Conservation (phyloP, 192 early-diverging fungal genomes). For the Entophlyctis luteolus region DNA sequence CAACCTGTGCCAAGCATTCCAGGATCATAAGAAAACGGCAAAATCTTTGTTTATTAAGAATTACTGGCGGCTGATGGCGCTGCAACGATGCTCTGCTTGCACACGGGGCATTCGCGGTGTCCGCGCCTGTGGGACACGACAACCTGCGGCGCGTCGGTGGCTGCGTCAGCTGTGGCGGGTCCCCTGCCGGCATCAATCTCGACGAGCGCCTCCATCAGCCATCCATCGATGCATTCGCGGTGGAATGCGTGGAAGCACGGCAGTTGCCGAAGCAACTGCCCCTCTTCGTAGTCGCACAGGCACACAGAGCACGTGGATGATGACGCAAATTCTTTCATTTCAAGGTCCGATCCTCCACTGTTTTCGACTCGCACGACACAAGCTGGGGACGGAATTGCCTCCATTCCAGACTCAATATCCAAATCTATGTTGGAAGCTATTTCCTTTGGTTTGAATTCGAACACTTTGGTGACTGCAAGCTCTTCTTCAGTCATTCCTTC, state of each 20-base stretch:
- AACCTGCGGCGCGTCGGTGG: neutral
- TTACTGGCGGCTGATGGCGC: no score
- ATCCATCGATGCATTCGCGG: constrained; percentile 57
- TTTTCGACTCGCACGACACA: no score
- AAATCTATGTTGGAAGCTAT: neutral
- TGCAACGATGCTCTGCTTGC: no score
- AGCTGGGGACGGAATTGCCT: neutral
- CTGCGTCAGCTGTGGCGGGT: neutral
- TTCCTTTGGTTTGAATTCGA: neutral
- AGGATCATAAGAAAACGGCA: no score
- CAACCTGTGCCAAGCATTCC: no score
- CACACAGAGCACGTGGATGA: constrained; percentile 60
- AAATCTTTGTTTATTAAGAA: no score
- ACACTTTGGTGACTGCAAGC: constrained; percentile 8
- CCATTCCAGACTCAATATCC: neutral
- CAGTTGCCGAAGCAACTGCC: constrained; percentile 55
- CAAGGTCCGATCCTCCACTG: no score
- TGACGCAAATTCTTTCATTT: neutral
- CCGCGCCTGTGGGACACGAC: neutral
- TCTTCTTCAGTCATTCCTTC: neutral
- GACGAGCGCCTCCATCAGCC: neutral
- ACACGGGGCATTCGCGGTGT: neutral
- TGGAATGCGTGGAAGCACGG: constrained; percentile 64
- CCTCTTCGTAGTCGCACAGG: constrained; percentile 59
- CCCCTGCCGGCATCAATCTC: neutral